Evolutionary conservation across 2,329 filamentous ascomycete genomes (phyloP), one percentile per base, ranked within the genome.

Genomic region (Zopfia rhizophila): DNA sequence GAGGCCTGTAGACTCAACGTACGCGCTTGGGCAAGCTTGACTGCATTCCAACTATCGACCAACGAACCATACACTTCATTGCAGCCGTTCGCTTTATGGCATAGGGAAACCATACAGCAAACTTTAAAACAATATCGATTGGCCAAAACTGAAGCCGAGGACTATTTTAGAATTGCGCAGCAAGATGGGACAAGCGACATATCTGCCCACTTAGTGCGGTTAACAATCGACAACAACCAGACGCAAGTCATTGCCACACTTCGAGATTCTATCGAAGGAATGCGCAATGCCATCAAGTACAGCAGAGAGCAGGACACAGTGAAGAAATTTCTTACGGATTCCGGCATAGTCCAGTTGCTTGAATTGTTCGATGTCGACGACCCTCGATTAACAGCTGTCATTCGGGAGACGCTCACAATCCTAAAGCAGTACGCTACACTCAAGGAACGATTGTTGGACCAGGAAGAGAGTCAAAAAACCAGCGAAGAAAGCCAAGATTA

Each of bases 401-500:
- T 84, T 13, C 68, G 72, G 4, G 77, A 84, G 45, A 71, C 75
- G 5, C 66, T 86, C 2, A 64, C 73, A n/a, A 66, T 83, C 5
- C 62, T 82, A 5, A 61, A 73, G 7, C 62, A 70, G 23, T 80
- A 79, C 57, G 42, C 52, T 50, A 54, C 39, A 31, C 42, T 48
- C 45, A 54, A 49, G 33, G 51, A 48, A 45, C 33, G 27, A 55
- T 14, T 53, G 69, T 38, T 42, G 36, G 24, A 29, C 14, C 22
- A 51, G n/a, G 39, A 63, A n/a, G 41, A 46, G 11, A 60, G 73
- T 18, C 70, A 74, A 29, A 40, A 54, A 14, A 53, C 39, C 10
- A 80, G 75, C 42, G 83, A 86, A 39, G 84, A 87, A 40, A 86
- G 83, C 52, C 84, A 87, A 61, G 83, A 86, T 33, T 86, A 84